phyloP scores from a whole-genome alignment of 495 filamentous ascomycete species.

The Penicillium soppii region DNA sequence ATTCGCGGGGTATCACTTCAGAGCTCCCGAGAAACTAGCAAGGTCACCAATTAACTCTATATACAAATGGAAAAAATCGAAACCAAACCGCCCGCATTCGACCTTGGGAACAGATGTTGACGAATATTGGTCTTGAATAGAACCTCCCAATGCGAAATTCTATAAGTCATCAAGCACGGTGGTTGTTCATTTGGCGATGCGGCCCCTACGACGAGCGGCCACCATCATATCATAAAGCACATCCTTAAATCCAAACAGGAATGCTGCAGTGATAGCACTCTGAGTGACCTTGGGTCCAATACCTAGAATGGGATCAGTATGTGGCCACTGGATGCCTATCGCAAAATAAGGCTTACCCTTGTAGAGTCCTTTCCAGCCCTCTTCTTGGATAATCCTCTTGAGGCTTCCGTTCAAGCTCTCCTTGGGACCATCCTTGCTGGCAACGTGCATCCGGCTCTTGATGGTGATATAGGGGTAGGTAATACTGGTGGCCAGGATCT shows the following conservation, averaged over 20 bases:
- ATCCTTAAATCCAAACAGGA: slow-evolving; percentile 98
- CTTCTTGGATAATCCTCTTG: slow-evolving; percentile 75
- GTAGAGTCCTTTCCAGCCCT: slow-evolving; percentile 87
- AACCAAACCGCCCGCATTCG: too few relatives aligned
- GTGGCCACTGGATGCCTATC: not conserved
- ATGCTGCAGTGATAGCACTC: slow-evolving; percentile 93
- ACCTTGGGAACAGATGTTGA: too few relatives aligned
- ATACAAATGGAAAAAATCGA: too few relatives aligned
- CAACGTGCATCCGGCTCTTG: slow-evolving; percentile 95
- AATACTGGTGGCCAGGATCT: slow-evolving; percentile 86
- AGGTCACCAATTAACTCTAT: too few relatives aligned
- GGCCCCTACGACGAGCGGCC: slow-evolving; percentile 50
- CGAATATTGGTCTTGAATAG: too few relatives aligned
- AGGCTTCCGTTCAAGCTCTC: slow-evolving; percentile 74
- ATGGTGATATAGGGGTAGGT: slow-evolving; percentile 99
- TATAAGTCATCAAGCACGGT: not conserved
- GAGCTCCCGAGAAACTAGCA: too few relatives aligned
- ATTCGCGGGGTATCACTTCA: too few relatives aligned
- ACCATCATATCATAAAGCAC: slow-evolving; percentile 66
- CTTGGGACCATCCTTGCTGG: slow-evolving; percentile 61
- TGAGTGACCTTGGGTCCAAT: slow-evolving; percentile 95
- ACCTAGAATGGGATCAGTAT: slow-evolving; percentile 44
- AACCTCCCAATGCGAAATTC: too few relatives aligned
- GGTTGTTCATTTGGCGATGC: slow-evolving; percentile 33
- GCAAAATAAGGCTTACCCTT: slow-evolving; percentile 59